Base-by-base conservation (phyloP, 2,329 filamentous ascomycete species). In the Pseudogymnoascus sp. region DNA sequence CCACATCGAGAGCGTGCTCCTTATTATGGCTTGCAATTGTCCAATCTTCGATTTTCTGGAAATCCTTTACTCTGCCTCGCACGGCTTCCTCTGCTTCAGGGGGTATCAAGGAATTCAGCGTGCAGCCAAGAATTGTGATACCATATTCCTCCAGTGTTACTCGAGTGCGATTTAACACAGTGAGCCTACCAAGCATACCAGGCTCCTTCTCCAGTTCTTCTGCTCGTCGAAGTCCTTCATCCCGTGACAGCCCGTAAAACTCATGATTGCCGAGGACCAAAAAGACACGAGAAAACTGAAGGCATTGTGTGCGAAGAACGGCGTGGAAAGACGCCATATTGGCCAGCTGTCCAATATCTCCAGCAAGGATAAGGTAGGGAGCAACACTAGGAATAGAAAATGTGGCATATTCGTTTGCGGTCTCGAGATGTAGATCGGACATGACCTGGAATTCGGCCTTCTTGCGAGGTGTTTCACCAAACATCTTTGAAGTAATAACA, bases 91-190 rank as follows among this genome's bases (percentile, higher is more conserved):
- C 71, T 4, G 74, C 72, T 4, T 75, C 70, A 0, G 74, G 65
- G 0, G 79, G 74, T 5, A 87, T 76, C 0, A 71, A 65, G 1
- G 82, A 84, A 80, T 83, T 85, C 0, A 87, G 74, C 1, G 82
- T 84, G 65, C 81, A 85, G 5, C 84, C 84, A 1, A 86, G 70
- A 2, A 86, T 71, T 2, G 78, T 81, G n/a, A 84, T 60, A 25
- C 68, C 68, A 0, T 78, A 77, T 1, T 71, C 70, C 1, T 73
- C 69, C 15, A 77, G 65, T 55, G 80, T 76, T 65, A 74, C 78
- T 5, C 75, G 67, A 15, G 70, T 71, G 15, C 74, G 73, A 65
- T 84, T 71, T 38, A 84, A 68, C 3, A 84, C 66, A 3, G 77
- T 69, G 9, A 83, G 60, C 35, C 72, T 76, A 0, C 73, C 74